phyloP scores from a whole-genome alignment of 2,329 filamentous ascomycete species.

The Colletotrichum tabaci region DNA sequence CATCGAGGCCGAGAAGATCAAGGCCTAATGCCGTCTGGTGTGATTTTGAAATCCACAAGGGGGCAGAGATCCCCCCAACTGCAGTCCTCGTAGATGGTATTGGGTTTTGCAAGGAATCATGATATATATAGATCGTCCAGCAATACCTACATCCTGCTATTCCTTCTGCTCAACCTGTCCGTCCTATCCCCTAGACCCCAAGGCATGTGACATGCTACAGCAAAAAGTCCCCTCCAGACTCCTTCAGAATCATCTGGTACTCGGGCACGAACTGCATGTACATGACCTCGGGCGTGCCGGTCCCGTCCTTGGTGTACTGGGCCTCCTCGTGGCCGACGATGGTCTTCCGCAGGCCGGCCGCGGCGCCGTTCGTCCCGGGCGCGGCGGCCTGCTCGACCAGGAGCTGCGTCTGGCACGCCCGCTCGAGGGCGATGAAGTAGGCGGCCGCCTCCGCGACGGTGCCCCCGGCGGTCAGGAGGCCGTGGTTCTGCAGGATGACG shows the following conservation, averaged over 20 bases:
- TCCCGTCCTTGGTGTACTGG: constrained; percentile 49
- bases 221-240: constrained; percentile 51
- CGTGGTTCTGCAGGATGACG: constrained; percentile 78
- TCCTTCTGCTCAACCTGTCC: no score
- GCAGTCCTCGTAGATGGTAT: neutral
- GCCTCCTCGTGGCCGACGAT: constrained; percentile 60
- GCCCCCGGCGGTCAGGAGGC: constrained; percentile 75
- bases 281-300: constrained; percentile 49
- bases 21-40: neutral
- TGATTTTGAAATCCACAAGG: neutral
- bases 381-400: constrained; percentile 72
- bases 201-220: constrained; percentile 24
- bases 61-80: neutral
- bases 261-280: constrained; percentile 55
- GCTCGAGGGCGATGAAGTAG: constrained; percentile 77
- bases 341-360: constrained; percentile 50
- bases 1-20: constrained; percentile 19
- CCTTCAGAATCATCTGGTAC: constrained; percentile 50
- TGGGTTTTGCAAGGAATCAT: neutral
- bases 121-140: neutral
- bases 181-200: no score
- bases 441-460: constrained; percentile 82
- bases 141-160: constrained; percentile 45
- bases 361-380: constrained; percentile 41
- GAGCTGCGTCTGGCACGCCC: constrained; percentile 77